Evolutionary conservation across 805 yeast genomes (phyloP).

Genomic region (Debaryomyces hansenii): DNA sequence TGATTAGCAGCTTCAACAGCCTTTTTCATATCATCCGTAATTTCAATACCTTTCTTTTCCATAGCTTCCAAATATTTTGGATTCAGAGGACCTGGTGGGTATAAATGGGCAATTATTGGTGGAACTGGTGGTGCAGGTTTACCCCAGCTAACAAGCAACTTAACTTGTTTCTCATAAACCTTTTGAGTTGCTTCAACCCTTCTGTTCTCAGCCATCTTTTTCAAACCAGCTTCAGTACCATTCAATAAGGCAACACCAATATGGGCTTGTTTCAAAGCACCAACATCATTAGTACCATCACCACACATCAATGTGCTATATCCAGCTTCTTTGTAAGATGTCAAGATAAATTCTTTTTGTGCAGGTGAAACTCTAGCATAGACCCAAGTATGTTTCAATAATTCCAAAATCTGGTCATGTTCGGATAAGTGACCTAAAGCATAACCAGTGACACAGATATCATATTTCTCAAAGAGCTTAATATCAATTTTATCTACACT

Average conservation of each 20-base stretch:
- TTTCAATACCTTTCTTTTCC: conserved; percentile 77
- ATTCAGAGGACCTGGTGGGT: conserved; percentile 92
- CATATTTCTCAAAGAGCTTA: conserved; percentile 62
- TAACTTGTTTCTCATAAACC: conserved; percentile 83
- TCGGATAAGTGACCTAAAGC: conserved; percentile 69
- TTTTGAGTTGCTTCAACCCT: conserved; percentile 61
- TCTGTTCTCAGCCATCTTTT: conserved; percentile 80
- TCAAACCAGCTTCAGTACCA: conserved; percentile 93
- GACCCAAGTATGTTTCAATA: conserved; percentile 91
- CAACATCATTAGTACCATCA: conserved; percentile 99
- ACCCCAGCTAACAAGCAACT: conserved; percentile 76
- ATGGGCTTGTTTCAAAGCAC: conserved; percentile 98
- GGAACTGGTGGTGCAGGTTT: conserved; percentile 86
- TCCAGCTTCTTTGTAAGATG: conserved; percentile 80
- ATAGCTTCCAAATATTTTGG: conserved; percentile 85
- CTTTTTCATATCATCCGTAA: conserved; percentile 71
- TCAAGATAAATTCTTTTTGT: conserved; percentile 90
- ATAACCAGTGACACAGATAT: conserved; percentile 90
- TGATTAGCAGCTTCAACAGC: conserved; percentile 56
- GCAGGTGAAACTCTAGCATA: conserved; percentile 96
- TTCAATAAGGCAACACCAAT: conserved; percentile 97
- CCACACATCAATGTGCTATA: conserved; percentile 98
- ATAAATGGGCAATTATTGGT: conserved; percentile 82
- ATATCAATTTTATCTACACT: conserved; percentile 57
- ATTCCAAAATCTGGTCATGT: conserved; percentile 66